Evolutionary conservation across 805 yeast species (phyloP).

Genomic region (Ascoidea tarda): DNA sequence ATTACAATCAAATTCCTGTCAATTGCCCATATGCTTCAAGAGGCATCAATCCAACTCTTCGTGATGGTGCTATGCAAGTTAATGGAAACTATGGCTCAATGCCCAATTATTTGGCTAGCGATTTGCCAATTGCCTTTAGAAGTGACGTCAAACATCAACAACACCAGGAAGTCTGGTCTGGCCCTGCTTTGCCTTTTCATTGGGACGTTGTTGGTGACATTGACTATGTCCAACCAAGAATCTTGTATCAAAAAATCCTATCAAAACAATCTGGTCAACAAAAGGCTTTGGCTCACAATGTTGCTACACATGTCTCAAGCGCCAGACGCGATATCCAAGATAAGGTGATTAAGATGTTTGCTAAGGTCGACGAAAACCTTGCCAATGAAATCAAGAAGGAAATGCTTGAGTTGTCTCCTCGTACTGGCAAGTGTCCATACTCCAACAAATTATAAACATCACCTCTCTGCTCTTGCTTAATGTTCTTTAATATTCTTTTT

Average conservation of each 20-base stretch:
- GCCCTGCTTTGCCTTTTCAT: constrained; percentile 75
- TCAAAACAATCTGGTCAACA: constrained; percentile 75
- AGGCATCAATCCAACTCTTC: constrained; percentile 52
- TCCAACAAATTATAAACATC: no score
- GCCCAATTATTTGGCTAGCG: constrained; percentile 59
- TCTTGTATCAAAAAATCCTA: constrained; percentile 58
- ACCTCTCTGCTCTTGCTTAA: no score
- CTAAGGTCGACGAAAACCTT: constrained; percentile 55
- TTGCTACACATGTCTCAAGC: constrained; percentile 55
- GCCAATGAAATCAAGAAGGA: constrained; percentile 57
- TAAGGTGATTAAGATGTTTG: constrained; percentile 62
- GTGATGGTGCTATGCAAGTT: constrained; percentile 71
- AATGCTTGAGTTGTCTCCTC: constrained; percentile 34
- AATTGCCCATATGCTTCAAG: constrained; percentile 60
- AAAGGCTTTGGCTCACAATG: constrained; percentile 67
- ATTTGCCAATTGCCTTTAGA: constrained; percentile 32
- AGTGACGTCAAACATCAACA: constrained; percentile 32
- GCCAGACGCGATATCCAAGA: constrained; percentile 73
- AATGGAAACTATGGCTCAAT: constrained; percentile 61
- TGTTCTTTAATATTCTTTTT: no score
- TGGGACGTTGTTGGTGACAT: constrained; percentile 59
- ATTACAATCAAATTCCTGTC: constrained; percentile 78
- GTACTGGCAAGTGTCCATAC: constrained; percentile 14
- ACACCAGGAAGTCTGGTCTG: constrained; percentile 70
- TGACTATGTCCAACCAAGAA: constrained; percentile 70